Evolutionary conservation across 352 stramenopile species (phyloP).

Genomic region (Phytophthora tentaculata): DNA sequence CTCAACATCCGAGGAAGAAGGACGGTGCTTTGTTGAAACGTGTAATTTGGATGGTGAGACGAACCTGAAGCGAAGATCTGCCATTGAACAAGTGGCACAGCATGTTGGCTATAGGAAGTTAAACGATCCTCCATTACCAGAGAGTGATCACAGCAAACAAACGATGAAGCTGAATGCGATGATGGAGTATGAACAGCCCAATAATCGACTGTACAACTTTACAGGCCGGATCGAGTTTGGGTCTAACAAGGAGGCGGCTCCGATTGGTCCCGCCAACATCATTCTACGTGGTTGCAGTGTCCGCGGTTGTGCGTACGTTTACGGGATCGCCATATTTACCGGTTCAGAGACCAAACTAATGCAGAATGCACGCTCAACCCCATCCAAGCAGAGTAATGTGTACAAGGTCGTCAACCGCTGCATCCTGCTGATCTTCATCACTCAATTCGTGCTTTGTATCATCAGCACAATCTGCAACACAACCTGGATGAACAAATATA

Average conservation of each 20-base stretch:
- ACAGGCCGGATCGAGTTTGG: constrained; percentile 51
- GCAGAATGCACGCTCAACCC: constrained; percentile 70
- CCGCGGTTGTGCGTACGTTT: constrained; percentile 61
- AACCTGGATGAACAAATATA: constrained; percentile 52
- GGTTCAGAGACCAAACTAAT: constrained; percentile 90
- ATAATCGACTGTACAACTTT: constrained; percentile 82
- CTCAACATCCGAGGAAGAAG: constrained; percentile 76
- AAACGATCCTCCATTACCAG: constrained; percentile 51
- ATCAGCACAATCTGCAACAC: constrained; percentile 71
- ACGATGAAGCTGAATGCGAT: constrained; percentile 46
- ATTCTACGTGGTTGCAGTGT: constrained; percentile 85
- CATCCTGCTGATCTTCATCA: constrained; percentile 75
- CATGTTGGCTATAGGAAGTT: constrained; percentile 64
- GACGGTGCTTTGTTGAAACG: constrained; percentile 92
- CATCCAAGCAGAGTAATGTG: constrained; percentile 79
- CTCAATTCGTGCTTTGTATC: constrained; percentile 61
- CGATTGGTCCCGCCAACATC: constrained; percentile 75
- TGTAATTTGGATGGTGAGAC: constrained; percentile 95
- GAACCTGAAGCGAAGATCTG: constrained; percentile 89
- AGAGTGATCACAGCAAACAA: constrained; percentile 45
- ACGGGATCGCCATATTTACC: constrained; percentile 90
- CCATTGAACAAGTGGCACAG: constrained; percentile 60
- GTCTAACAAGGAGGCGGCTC: constrained; percentile 41
- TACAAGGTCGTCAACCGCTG: constrained; percentile 75
- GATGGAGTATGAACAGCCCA: constrained; percentile 82